These are phyloP conservation scores for Kodamaea laetipori DNA, from an alignment of 805 yeast species.

Conservation along the genomic window DNA sequence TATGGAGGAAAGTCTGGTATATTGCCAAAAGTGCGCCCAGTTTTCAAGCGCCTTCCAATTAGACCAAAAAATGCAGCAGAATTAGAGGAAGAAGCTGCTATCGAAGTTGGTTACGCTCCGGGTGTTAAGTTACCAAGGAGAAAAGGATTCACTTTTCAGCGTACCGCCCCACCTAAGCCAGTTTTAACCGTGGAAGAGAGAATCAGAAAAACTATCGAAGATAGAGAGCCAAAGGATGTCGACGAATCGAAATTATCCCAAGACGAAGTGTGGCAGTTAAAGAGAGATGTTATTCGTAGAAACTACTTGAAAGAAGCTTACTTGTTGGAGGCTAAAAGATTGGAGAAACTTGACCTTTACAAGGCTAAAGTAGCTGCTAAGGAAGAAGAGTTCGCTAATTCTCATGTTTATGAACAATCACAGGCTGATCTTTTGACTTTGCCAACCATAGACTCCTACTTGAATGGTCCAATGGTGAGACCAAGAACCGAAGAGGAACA, in stretches of 20 bases:
- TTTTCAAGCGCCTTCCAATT: constrained; percentile 64
- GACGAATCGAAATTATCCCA: constrained; percentile 32
- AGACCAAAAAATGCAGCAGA: constrained; percentile 50
- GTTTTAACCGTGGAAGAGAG: constrained; percentile 62
- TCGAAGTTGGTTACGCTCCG: constrained; percentile 67
- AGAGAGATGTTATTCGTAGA: constrained; percentile 69
- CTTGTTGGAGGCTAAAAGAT: constrained; percentile 51
- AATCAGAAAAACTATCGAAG: constrained; percentile 57
- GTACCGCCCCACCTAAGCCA: constrained; percentile 55
- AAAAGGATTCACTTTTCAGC: constrained; percentile 44
- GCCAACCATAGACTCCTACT: constrained; percentile 72
- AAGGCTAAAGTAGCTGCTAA: constrained; percentile 32
- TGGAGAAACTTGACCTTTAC: constrained; percentile 39
- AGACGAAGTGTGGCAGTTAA: constrained; percentile 48
- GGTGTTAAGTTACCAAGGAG: constrained; percentile 68
- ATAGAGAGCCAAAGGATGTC: constrained; percentile 33
- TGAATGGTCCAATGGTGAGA: constrained; percentile 71
- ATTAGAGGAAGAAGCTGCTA: constrained; percentile 44
- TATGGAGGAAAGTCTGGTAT: constrained; percentile 76
- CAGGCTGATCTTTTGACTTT: constrained; percentile 66
- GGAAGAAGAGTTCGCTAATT: constrained; percentile 25
- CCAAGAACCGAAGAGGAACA: constrained; percentile 72
- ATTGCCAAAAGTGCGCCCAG: constrained; percentile 74
- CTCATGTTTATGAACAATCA: constrained; percentile 42
- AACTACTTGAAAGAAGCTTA: constrained; percentile 67